Evolutionary conservation across 495 filamentous ascomycete species (phyloP).

Genomic region (Cetradonia linearis): DNA sequence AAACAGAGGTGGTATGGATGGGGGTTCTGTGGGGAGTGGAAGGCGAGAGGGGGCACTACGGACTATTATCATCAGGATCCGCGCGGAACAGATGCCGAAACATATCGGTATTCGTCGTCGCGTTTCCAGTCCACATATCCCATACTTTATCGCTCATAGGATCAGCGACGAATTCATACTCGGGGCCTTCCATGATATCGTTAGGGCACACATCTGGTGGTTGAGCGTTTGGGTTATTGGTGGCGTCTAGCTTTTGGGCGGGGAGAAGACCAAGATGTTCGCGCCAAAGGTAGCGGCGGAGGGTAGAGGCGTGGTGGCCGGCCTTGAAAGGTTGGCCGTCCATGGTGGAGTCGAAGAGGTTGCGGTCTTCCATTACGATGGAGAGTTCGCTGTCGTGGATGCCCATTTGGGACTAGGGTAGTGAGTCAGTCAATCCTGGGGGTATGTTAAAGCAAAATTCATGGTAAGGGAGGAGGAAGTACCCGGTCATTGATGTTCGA

Average conservation of each 20-base stretch:
- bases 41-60: no score
- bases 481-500: slow-evolving; percentile 88
- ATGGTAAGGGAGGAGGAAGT: slow-evolving; percentile 10
- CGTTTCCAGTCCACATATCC: slow-evolving; percentile 70
- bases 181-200: slow-evolving; percentile 48
- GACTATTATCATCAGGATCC: slow-evolving; percentile 79
- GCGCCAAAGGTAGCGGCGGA: slow-evolving; percentile 80
- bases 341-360: slow-evolving; percentile 65
- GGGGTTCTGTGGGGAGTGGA: background rate
- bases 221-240: slow-evolving; percentile 66
- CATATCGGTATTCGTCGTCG: slow-evolving; percentile 70
- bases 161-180: slow-evolving; percentile 71
- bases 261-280: slow-evolving; percentile 83
- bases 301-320: slow-evolving; percentile 63
- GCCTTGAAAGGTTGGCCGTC: slow-evolving; percentile 65
- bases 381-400: slow-evolving; percentile 86
- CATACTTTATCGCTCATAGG: slow-evolving; percentile 72
- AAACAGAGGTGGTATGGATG: background rate
- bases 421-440: slow-evolving; percentile 15
- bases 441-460: background rate
- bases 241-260: slow-evolving; percentile 61
- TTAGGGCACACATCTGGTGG: slow-evolving; percentile 69
- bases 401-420: slow-evolving; percentile 61
- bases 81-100: slow-evolving; percentile 85
- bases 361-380: slow-evolving; percentile 82